Evolutionary conservation across 2,329 filamentous ascomycete species (phyloP).

Genomic region (Fusarium globosum): DNA sequence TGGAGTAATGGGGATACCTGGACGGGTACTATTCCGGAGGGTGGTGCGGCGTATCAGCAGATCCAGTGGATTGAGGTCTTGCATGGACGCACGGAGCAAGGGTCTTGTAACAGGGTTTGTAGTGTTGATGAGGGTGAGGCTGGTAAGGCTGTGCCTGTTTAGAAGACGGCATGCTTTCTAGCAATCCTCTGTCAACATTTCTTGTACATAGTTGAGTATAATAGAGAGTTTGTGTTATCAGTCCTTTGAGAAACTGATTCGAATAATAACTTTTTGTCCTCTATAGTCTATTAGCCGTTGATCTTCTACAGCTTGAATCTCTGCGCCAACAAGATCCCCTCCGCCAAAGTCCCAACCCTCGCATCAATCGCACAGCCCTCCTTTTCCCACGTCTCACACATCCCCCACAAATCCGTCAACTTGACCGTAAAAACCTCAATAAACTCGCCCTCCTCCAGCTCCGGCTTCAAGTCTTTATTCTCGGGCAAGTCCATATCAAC

Average conservation of each 20-base stretch:
- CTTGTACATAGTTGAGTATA: slow-evolving; percentile 2
- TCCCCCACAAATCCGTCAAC: slow-evolving; percentile 70
- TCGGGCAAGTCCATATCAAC: slow-evolving; percentile 76
- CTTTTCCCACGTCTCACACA: slow-evolving; percentile 73
- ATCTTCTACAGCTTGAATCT: slow-evolving; percentile 55
- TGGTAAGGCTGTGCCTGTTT: slow-evolving; percentile 53
- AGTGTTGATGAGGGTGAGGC: slow-evolving; percentile 46
- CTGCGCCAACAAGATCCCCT: slow-evolving; percentile 80
- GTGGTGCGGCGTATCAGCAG: slow-evolving; percentile 63
- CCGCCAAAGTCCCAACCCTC: slow-evolving; percentile 79
- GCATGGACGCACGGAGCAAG: slow-evolving; percentile 53
- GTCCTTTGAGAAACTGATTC: background rate
- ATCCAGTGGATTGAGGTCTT: slow-evolving; percentile 71
- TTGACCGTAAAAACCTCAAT: slow-evolving; percentile 82
- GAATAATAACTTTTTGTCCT: background rate
- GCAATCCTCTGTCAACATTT: background rate
- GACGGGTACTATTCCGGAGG: slow-evolving; percentile 65
- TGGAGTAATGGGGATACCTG: slow-evolving; percentile 70
- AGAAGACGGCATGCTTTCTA: background rate
- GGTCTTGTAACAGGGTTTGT: slow-evolving; percentile 33
- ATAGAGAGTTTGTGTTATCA: background rate
- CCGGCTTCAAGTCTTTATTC: slow-evolving; percentile 75
- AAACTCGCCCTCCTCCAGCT: slow-evolving; percentile 83
- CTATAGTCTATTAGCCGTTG: background rate
- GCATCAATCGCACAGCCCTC: slow-evolving; percentile 84